Base-by-base conservation (phyloP, 768 basidiomycete genomes). In the Tubosaeta sp. region DNA sequence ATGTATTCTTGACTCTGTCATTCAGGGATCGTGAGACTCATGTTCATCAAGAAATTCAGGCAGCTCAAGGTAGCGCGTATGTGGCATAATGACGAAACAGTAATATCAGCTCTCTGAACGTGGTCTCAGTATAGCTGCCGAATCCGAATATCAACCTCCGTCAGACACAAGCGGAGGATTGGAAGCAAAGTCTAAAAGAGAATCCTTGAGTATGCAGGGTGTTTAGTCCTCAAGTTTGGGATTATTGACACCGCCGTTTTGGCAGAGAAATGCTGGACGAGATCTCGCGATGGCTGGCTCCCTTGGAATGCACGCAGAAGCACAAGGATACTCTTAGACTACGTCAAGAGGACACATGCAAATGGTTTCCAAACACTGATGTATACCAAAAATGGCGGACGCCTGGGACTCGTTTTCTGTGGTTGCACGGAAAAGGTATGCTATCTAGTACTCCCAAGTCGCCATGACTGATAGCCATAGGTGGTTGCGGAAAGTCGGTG, bases 271-370 rank as follows among this genome's bases (percentile, higher is more conserved):
- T 41, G 6, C 8, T 46, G 38, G 45, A 46, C 14, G 51, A 46
- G 32, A 29, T 46, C 32, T 34, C 16, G 11, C 44, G 45, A 37
- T 48, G 52, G 52, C 41, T 53, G 12, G 16, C 31, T 35, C 16
- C 52, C n/a, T 22, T 53, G 4, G 33, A 48, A 16, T 53, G 46
- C 27, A 16, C 26, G 5, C 25, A 26, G 17, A 48, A 43, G 27
- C 46, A 53, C 27, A n/a, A 34, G 5, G 25, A 19, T 5, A 37
- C 17, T 3, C 33, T 13, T 16, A 43, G 27, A 25, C 29, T 43
- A 14, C 41, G 52, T 32, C 52, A 53, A n/a, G 39, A 42, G 8
- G 46, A 41, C 13, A 53, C 52, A 1, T 37, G 52, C n/a, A 53
- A 6, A 13, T 53, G 46, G 52, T 19, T 53, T 29, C 34, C 17